A percentile compares a stretch with the other conserved stretches of the same genome.
Evolutionary conservation across 768 basidiomycete species (phyloP).

Genomic region (Kwoniella bestiolae): DNA sequence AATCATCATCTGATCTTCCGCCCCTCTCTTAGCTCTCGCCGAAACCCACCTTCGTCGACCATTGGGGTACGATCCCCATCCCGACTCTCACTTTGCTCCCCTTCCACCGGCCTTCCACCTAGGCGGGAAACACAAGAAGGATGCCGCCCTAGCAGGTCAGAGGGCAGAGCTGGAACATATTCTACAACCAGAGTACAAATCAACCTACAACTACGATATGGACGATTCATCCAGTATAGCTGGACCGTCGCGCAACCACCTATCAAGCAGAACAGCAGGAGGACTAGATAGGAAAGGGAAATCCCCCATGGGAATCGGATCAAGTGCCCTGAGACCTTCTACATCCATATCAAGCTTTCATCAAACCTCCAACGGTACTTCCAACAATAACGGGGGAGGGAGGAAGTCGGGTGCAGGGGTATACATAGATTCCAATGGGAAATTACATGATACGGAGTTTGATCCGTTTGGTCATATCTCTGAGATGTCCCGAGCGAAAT

Average conservation of each 20-base stretch:
- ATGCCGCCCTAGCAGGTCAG: constrained; percentile 37
- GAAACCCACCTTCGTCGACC: constrained; percentile 44
- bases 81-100: constrained; percentile 45
- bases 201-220: constrained; percentile 15
- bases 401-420: constrained; percentile 32
- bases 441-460: constrained; percentile 56
- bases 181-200: constrained; percentile 45
- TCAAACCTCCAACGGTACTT: neutral
- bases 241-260: constrained; percentile 21
- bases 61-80: constrained; percentile 39
- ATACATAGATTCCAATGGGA: constrained; percentile 51
- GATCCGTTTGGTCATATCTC: constrained; percentile 55
- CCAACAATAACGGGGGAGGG: neutral
- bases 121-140: constrained; percentile 35
- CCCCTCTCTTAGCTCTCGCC: constrained; percentile 32
- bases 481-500: constrained; percentile 46
- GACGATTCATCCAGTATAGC: constrained; percentile 33
- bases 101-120: constrained; percentile 43
- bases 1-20: neutral
- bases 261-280: constrained; percentile 20
- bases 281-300: constrained; percentile 27
- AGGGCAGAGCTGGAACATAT: constrained; percentile 51
- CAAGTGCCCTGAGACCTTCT: constrained; percentile 9
- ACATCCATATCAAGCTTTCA: constrained; percentile 28
- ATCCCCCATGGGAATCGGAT: neutral